phyloP scores from a whole-genome alignment of 257 asterid genomes.

The Solanum neorickii region DNA sequence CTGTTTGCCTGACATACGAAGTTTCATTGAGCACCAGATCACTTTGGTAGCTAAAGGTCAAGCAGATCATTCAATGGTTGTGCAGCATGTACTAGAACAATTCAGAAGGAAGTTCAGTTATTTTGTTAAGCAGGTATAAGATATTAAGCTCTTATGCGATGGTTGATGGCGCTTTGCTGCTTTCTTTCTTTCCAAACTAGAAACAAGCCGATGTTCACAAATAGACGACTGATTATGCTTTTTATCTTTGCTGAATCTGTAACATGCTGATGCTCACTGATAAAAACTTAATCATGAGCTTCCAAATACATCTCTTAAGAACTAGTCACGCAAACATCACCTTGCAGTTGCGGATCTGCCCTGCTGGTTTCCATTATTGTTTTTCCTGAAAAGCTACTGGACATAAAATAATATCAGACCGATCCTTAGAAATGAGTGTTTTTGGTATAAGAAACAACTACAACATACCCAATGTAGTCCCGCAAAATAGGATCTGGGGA shows the following conservation, averaged over 20 bases:
- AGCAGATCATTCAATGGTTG: constrained; percentile 71
- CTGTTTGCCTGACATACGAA: constrained; percentile 82
- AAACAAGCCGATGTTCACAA: not conserved
- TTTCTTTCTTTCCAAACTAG: not conserved
- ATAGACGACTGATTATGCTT: not conserved
- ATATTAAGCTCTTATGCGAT: not conserved
- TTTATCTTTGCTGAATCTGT: not conserved
- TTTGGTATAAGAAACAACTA: not conserved
- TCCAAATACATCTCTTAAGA: not conserved
- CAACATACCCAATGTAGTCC: not conserved
- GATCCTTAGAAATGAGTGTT: not conserved
- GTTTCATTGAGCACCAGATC: constrained; percentile 92
- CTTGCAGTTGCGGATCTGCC: not conserved
- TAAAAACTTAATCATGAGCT: not conserved
- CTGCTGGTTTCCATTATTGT: not conserved
- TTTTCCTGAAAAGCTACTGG: not conserved
- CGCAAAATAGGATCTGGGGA: not conserved
- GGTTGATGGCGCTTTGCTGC: not conserved
- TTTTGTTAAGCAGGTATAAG: constrained; percentile 70
- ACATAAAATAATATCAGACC: not conserved
- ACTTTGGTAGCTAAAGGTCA: constrained; percentile 89
- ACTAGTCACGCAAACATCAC: not conserved
- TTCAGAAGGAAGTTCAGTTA: constrained; percentile 72
- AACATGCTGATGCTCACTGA: not conserved
- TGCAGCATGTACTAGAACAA: constrained; percentile 76